Evolutionary conservation across 2,329 filamentous ascomycete species (phyloP), one percentile per base, ranked within the genome.

Genomic region (Fusarium sp.): DNA sequence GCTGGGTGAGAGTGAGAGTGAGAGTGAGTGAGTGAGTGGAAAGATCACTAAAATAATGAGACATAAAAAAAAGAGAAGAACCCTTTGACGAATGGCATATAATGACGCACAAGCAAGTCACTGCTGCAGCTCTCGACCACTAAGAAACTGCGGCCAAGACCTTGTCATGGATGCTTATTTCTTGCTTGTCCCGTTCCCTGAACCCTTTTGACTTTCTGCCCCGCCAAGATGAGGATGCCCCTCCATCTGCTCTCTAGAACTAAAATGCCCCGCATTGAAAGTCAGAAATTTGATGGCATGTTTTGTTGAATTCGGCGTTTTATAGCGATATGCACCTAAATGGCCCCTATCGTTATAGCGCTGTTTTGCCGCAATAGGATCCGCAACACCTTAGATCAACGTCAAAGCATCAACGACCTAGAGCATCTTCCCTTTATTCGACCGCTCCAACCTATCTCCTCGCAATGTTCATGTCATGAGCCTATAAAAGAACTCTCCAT

Each of bases 381-480:
- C 46, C 45, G 65, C 52, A 66, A 66, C 65, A 73, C 61, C 48
- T 69, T 56, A 51, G 68, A 61, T 71, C 65, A 69, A 74, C 70
- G 62, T 73, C 73, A 56, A 74, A 69, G 73, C 75, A 76, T 71
- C 61, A 51, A 69, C 71, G 69, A 73, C 72, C 72, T 63, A 67
- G 49, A 67, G 62, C 65, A 71, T 63, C 64, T 48, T 62, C 52
- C 54, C 51, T 66, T 60, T 60, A 69, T 63, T 73, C 56, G 63
- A 66, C 63, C 49, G 63, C 60, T 56, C 58, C 54, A 63, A 67
- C 60, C 55, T 37, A 55, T 31, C 12, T 55, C 63, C 51, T 56
- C 69, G 75, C 60, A 56, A 77, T 77, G 75, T 76, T 58, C 61
- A 76, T 75, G 66, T 65, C 70, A 77, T 73, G 70, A 76, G 63